phyloP scores from a whole-genome alignment of 2,329 filamentous ascomycete species.

The Diaporthe sp. region DNA sequence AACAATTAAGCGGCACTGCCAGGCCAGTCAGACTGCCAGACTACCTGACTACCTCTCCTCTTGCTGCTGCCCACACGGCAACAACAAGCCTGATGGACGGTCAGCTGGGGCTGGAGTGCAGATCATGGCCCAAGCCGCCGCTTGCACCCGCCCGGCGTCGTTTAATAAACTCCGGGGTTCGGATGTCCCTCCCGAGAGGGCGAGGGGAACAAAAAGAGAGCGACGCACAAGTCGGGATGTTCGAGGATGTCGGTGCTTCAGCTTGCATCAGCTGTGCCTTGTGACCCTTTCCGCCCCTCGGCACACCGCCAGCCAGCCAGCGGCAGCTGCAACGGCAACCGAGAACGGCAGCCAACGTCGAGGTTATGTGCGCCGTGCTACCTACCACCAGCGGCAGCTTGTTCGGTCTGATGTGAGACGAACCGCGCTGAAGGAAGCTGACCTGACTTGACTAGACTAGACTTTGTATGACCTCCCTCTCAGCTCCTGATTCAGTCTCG shows the following conservation, averaged over 20 bases:
- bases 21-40: background rate
- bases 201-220: background rate
- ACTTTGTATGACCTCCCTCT: conserved; percentile 22
- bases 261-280: conserved; percentile 23
- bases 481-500: conserved; percentile 26
- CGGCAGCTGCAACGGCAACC: conserved; percentile 18
- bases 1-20: background rate
- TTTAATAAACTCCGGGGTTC: background rate
- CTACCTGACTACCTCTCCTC: background rate
- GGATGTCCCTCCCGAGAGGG: background rate
- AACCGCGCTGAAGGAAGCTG: background rate
- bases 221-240: conserved; percentile 5
- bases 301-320: conserved; percentile 19
- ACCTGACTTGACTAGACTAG: conserved; percentile 8
- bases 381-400: background rate
- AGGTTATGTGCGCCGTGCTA: background rate
- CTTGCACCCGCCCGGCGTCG: background rate
- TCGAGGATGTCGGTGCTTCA: conserved; percentile 23
- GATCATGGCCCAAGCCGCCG: conserved; percentile 19
- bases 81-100: conserved; percentile 7
- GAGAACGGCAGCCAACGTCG: conserved; percentile 18
- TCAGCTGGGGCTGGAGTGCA: conserved; percentile 28
- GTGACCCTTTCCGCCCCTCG: conserved; percentile 18
- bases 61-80: background rate
- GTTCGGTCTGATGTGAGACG: conserved; percentile 21